A percentile compares a stretch with the other conserved stretches of the same genome.
These are phyloP conservation scores for Biscogniauxia sp. DNA, from an alignment of 2,329 filamentous ascomycete species.

Conservation along the genomic window DNA sequence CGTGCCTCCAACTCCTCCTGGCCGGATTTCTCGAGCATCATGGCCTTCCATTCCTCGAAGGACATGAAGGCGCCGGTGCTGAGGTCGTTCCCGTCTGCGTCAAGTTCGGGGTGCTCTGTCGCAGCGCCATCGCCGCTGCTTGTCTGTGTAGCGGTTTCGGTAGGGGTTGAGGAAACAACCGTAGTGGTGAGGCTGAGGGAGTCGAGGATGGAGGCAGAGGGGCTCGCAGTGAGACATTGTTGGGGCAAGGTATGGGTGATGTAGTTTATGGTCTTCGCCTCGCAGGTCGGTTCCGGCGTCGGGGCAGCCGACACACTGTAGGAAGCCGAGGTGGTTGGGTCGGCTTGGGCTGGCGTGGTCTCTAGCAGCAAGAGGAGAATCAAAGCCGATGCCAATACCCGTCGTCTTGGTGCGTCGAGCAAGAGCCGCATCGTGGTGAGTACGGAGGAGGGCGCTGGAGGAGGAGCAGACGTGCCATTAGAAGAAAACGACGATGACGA, in stretches of 20 bases:
- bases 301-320: conserved; percentile 17
- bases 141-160: conserved; percentile 15
- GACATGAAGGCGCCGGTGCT: conserved; percentile 73
- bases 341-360: conserved; percentile 16
- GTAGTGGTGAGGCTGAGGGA: conserved; percentile 18
- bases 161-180: conserved; percentile 21
- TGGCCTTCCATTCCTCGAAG: conserved; percentile 97
- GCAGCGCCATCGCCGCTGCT: conserved; percentile 18
- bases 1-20: conserved; percentile 68
- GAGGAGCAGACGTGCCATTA: conserved; percentile 23
- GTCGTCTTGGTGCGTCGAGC: conserved; percentile 12
- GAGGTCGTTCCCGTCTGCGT: conserved; percentile 62
- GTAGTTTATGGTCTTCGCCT: conserved; percentile 71
- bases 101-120: conserved; percentile 47
- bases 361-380: conserved; percentile 12
- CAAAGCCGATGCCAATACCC: conserved; percentile 16
- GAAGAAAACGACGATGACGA: not conserved
- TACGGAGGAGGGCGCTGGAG: conserved; percentile 13
- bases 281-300: conserved; percentile 42
- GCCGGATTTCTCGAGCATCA: conserved; percentile 81
- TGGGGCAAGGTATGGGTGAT: conserved; percentile 76
- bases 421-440: conserved; percentile 24
- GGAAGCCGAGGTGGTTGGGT: conserved; percentile 14
- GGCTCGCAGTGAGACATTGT: conserved; percentile 68
- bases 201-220: conserved; percentile 28